A percentile compares a stretch with the other conserved stretches of the same genome.
Evolutionary conservation across 2,329 filamentous ascomycete genomes (phyloP).

Genomic region (Boeremia lycopersici): DNA sequence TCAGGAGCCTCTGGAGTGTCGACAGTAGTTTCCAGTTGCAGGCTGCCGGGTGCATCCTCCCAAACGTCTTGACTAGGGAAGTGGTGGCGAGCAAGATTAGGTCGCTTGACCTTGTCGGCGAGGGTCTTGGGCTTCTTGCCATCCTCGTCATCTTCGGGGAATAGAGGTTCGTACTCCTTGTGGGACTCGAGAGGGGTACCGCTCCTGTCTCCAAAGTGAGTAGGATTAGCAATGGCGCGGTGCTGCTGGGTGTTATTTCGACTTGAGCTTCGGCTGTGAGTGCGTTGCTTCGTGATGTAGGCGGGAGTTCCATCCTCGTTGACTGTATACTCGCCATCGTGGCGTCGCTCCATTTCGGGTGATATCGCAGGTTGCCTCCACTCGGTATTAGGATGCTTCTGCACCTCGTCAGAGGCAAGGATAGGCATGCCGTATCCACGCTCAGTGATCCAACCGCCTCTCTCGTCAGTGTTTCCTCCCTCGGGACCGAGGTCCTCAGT

Average conservation of each 20-base stretch:
- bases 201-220: slow-evolving; percentile 56
- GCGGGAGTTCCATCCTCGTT: slow-evolving; percentile 45
- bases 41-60: slow-evolving; percentile 92
- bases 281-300: slow-evolving; percentile 59
- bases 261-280: slow-evolving; percentile 55
- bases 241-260: slow-evolving; percentile 64
- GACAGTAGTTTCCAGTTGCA: slow-evolving; percentile 78
- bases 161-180: slow-evolving; percentile 93
- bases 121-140: slow-evolving; percentile 59
- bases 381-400: slow-evolving; percentile 71
- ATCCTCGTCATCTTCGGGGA: slow-evolving; percentile 74
- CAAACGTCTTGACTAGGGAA: slow-evolving; percentile 97
- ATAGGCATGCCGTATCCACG: slow-evolving; percentile 76
- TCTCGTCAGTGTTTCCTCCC: slow-evolving; percentile 52
- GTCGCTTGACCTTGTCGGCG: slow-evolving; percentile 62
- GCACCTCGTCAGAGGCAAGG: slow-evolving; percentile 84
- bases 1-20: slow-evolving; percentile 74
- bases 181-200: slow-evolving; percentile 82
- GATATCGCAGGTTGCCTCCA: slow-evolving; percentile 80
- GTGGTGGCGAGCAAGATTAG: slow-evolving; percentile 59
- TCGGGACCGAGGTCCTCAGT: slow-evolving; percentile 58
- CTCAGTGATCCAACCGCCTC: slow-evolving; percentile 62
- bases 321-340: slow-evolving; percentile 59
- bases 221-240: slow-evolving; percentile 35
- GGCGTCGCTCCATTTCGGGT: slow-evolving; percentile 66